A percentile compares a stretch with the other conserved stretches of the same genome.
These are phyloP conservation scores for Canavalia gladiata DNA, from an alignment of 306 rosid species.

Conservation along the genomic window DNA sequence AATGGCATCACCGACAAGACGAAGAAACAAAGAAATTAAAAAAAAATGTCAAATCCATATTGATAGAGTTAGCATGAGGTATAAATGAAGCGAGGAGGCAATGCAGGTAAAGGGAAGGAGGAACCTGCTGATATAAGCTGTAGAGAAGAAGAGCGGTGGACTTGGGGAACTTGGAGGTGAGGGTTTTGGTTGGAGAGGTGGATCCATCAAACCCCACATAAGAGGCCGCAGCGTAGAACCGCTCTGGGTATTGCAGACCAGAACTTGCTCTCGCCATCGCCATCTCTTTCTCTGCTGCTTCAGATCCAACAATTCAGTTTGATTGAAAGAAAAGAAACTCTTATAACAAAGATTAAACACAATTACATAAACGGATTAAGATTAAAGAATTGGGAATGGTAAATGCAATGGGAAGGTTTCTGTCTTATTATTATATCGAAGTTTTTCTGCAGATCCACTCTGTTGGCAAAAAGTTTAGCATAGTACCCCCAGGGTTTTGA, in stretches of 20 bases:
- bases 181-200: constrained; percentile 77
- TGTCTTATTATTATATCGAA: not conserved
- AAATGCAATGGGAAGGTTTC: not conserved
- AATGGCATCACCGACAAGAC: constrained; percentile 34
- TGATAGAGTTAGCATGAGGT: not conserved
- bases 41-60: not conserved
- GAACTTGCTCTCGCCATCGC: constrained; percentile 84
- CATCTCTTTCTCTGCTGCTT: constrained; percentile 33
- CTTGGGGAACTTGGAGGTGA: constrained; percentile 81
- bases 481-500: too few species aligned
- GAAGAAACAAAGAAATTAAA: not conserved
- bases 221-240: constrained; percentile 91
- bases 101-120: constrained; percentile 1
- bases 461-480: too few species aligned
- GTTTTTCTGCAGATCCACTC: not conserved
- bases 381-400: not conserved
- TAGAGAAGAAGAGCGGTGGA: constrained; percentile 89
- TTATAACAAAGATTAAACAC: not conserved
- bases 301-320: constrained; percentile 38
- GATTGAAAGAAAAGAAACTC: not conserved
- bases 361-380: not conserved
- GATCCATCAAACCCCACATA: constrained; percentile 93
- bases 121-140: constrained; percentile 86
- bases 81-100: not conserved
- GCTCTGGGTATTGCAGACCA: constrained; percentile 90